phyloP scores from a whole-genome alignment of 345 rosid species.

The Murraya koenigii region DNA sequence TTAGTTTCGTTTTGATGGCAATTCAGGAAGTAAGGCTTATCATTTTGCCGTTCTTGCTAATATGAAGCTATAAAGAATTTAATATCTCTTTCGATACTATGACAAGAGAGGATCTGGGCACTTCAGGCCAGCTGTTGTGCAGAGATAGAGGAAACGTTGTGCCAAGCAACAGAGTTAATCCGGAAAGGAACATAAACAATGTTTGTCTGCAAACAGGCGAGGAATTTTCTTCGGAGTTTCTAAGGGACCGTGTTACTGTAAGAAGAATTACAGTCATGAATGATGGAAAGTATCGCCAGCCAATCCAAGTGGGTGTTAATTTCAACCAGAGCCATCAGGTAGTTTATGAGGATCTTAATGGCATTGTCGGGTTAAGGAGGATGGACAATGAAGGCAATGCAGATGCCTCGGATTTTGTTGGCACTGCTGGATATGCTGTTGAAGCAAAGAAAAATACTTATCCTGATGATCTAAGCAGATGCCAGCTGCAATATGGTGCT shows the following conservation, averaged over 20 bases:
- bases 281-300: conserved; percentile 23
- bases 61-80: conserved; percentile 2
- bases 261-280: conserved; percentile 30
- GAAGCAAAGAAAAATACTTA: conserved; percentile 30
- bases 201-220: conserved; percentile 75
- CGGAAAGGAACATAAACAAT: conserved; percentile 29
- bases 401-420: conserved; percentile 37
- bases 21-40: not conserved
- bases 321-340: conserved; percentile 25
- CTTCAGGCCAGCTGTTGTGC: conserved; percentile 32
- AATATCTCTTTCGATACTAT: conserved; percentile 28
- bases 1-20: not conserved
- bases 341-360: conserved; percentile 43
- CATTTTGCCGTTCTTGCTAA: not conserved
- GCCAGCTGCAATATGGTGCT: conserved; percentile 25
- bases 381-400: conserved; percentile 32
- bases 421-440: conserved; percentile 15
- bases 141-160: conserved; percentile 24
- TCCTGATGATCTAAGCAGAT: conserved; percentile 23
- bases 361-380: conserved; percentile 34
- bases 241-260: conserved; percentile 42
- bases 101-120: conserved; percentile 47
- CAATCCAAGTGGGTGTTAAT: conserved; percentile 16
- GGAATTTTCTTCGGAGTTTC: conserved; percentile 67
- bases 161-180: conserved; percentile 7